Conservation (phyloP, 805 yeast species). For the fission yeast (Schizosaccharomyces pombe) region DNA sequence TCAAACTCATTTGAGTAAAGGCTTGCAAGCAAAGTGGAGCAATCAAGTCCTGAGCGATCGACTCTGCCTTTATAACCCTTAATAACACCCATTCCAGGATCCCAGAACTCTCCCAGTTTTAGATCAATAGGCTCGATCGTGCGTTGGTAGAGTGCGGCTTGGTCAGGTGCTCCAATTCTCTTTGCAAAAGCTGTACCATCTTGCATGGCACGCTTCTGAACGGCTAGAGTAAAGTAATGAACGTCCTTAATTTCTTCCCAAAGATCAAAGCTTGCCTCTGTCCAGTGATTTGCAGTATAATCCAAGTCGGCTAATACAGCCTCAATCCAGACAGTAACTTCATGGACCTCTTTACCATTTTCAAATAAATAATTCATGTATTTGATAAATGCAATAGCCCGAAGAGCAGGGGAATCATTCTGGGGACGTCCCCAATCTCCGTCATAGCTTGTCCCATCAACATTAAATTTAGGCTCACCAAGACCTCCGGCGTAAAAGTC, state of each 20-base stretch:
- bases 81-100: constrained; percentile 28
- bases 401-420: constrained; percentile 77
- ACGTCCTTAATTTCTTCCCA: constrained; percentile 72
- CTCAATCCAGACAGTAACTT: constrained; percentile 11
- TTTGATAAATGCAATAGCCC: constrained; percentile 39
- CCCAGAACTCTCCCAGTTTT: constrained; percentile 9
- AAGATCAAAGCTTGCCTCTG: constrained; percentile 46
- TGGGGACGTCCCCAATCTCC: constrained; percentile 87
- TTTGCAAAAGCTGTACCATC: constrained; percentile 25
- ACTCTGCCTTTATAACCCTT: constrained; percentile 33
- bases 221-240: constrained; percentile 60
- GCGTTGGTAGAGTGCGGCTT: constrained; percentile 8
- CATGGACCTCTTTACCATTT: constrained; percentile 11
- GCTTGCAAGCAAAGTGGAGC: constrained; percentile 41
- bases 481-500: constrained; percentile 27
- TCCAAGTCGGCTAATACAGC: constrained; percentile 46
- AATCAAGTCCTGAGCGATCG: constrained; percentile 51
- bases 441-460: constrained; percentile 37
- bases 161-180: constrained; percentile 13
- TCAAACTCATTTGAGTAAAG: constrained; percentile 13
- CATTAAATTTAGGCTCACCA: constrained; percentile 77
- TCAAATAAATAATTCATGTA: constrained; percentile 26
- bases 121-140: constrained; percentile 8
- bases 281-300: constrained; percentile 43
- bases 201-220: constrained; percentile 46